Evolutionary conservation across 2,329 filamentous ascomycete species (phyloP).

Genomic region (Nigrospora osmanthi): DNA sequence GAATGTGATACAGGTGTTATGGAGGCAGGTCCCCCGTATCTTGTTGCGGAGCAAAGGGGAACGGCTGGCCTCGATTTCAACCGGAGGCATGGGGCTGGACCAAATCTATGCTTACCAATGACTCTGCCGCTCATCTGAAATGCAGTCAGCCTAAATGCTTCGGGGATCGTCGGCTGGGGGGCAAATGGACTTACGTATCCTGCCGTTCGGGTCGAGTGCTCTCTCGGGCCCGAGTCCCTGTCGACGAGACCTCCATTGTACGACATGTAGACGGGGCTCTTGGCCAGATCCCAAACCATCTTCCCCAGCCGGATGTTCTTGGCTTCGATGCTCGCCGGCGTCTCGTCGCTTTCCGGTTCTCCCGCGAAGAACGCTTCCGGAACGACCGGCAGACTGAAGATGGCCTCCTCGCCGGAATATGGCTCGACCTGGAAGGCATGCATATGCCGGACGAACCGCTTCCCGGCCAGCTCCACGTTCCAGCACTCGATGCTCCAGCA

Average conservation of each 20-base stretch:
- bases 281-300: conserved; percentile 38
- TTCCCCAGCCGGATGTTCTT: conserved; percentile 32
- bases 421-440: conserved; percentile 23
- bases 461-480: conserved; percentile 28
- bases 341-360: conserved; percentile 16
- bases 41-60: too few species aligned
- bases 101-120: conserved; percentile 1
- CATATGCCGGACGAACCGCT: conserved; percentile 28
- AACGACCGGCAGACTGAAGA: conserved; percentile 30
- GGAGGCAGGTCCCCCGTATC: too few species aligned
- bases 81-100: too few species aligned
- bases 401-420: conserved; percentile 36
- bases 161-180: too few species aligned
- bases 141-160: not conserved
- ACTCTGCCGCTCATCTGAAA: conserved; percentile 29
- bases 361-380: conserved; percentile 34
- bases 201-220: conserved; percentile 12
- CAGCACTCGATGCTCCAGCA: conserved; percentile 27
- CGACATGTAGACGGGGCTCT: conserved; percentile 36
- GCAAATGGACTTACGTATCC: conserved; percentile 10
- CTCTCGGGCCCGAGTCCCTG: conserved; percentile 10
- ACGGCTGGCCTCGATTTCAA: too few species aligned
- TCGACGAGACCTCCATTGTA: conserved; percentile 34
- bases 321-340: conserved; percentile 21
- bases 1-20: too few species aligned